A percentile compares a stretch with the other conserved stretches of the same genome.
phyloP scores from a whole-genome alignment of 2,329 filamentous ascomycete genomes.

The Trichoderma sp. region DNA sequence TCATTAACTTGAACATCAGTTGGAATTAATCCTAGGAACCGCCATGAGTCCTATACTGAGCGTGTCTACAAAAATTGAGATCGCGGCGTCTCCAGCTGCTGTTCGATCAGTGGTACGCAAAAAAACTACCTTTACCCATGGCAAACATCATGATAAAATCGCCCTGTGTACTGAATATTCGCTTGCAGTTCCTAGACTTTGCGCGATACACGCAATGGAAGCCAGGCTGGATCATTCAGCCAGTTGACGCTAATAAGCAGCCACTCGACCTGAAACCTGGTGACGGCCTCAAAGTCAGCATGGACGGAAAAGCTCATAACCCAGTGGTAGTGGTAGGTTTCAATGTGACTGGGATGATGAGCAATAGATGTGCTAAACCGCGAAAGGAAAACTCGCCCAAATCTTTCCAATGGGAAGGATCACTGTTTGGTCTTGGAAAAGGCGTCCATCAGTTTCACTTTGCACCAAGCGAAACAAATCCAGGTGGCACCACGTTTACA shows the following conservation, averaged over 20 bases:
- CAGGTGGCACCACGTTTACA: constrained; percentile 4
- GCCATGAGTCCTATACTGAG: constrained; percentile 7
- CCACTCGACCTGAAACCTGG: constrained; percentile 4
- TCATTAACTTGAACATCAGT: no score
- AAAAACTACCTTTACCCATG: neutral
- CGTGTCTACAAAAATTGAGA: constrained; percentile 13
- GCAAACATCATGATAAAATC: neutral
- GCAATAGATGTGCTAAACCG: neutral
- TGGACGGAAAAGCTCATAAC: neutral
- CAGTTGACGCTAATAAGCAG: neutral
- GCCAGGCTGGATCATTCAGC: constrained; percentile 9
- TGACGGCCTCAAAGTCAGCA: constrained; percentile 3
- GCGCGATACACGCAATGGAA: constrained; percentile 12
- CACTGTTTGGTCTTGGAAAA: constrained; percentile 8
- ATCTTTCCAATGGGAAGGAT: constrained; percentile 11
- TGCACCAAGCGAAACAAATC: neutral
- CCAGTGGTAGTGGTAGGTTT: neutral
- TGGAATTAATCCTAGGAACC: neutral
- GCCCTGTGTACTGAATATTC: neutral
- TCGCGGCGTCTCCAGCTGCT: constrained; percentile 9
- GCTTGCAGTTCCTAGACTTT: constrained; percentile 2
- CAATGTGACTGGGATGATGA: neutral
- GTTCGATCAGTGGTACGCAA: constrained; percentile 9
- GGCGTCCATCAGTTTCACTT: constrained; percentile 13
- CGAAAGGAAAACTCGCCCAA: constrained; percentile 3